phyloP scores from a whole-genome alignment of 306 rosid species.

The Cotoneaster glaucophyllus region DNA sequence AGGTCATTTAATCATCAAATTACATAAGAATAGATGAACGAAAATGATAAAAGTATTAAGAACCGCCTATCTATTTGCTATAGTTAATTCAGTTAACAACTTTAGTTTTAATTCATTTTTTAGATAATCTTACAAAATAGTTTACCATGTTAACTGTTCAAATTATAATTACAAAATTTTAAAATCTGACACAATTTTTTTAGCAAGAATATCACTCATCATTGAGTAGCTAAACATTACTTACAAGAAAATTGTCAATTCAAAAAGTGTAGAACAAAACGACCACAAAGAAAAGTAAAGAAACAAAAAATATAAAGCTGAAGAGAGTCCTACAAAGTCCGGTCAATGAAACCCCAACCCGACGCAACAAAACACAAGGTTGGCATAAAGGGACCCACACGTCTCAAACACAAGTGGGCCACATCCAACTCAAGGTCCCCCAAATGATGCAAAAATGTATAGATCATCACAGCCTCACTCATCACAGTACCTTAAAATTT shows the following conservation, averaged over 20 bases:
- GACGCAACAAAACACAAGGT: background rate
- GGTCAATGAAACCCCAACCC: background rate
- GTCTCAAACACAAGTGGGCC: background rate
- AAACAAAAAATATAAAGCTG: background rate
- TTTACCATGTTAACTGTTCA: too few species aligned
- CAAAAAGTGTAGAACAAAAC: background rate
- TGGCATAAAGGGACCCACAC: background rate
- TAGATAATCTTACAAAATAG: too few species aligned
- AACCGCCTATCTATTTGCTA: too few species aligned
- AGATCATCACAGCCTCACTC: constrained; percentile 12
- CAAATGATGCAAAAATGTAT: constrained; percentile 6
- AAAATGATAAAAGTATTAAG: too few species aligned
- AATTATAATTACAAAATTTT: too few species aligned
- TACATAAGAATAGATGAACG: too few species aligned
- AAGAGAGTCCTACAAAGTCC: background rate
- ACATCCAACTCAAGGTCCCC: constrained; percentile 1
- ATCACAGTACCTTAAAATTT: constrained; percentile 29
- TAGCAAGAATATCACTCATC: too few species aligned
- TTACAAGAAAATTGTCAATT: background rate
- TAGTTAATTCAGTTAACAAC: too few species aligned
- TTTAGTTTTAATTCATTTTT: too few species aligned
- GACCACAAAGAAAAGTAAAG: background rate
- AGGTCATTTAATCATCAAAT: too few species aligned
- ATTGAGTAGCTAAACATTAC: too few species aligned
- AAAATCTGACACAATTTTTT: too few species aligned